Evolutionary conservation across 2,329 filamentous ascomycete species (phyloP).

Genomic region (Aspergillus pseudoterreus): DNA sequence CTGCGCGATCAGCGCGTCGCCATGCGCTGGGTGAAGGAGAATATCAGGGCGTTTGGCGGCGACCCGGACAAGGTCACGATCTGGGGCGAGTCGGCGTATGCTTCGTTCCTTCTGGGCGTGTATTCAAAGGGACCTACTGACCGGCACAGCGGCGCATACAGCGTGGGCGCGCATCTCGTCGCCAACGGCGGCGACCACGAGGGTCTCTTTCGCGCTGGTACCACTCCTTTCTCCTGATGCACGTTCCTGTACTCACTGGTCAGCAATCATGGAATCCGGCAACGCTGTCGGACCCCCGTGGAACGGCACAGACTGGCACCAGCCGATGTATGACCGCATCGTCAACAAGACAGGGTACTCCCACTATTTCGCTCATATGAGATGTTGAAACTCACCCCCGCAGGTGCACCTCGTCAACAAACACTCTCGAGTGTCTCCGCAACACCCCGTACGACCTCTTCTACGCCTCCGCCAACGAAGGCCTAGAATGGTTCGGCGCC

Average conservation of each 20-base stretch:
- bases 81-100: conserved; percentile 35
- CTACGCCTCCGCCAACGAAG: conserved; percentile 22
- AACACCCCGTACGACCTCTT: conserved; percentile 22
- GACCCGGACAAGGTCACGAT: conserved; percentile 32
- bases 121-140: neutral
- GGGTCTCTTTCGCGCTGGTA: conserved; percentile 28
- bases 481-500: conserved; percentile 36
- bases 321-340: conserved; percentile 30
- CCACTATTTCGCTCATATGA: neutral
- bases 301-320: conserved; percentile 31
- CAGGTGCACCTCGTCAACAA: conserved; percentile 22
- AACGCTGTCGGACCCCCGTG: conserved; percentile 29
- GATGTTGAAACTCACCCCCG: too few species aligned
- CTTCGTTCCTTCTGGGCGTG: neutral
- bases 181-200: conserved; percentile 28
- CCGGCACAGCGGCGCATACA: conserved; percentile 26
- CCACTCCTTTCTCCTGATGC: neutral
- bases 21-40: conserved; percentile 34
- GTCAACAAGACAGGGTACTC: conserved; percentile 22
- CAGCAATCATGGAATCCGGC: conserved; percentile 31
- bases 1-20: conserved; percentile 33
- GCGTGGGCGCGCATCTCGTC: conserved; percentile 28
- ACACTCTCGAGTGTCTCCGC: conserved; percentile 29
- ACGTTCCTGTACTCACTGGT: neutral
- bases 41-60: conserved; percentile 32